phyloP scores from a whole-genome alignment of 257 asterid genomes.

The Marsdenia floribunda region DNA sequence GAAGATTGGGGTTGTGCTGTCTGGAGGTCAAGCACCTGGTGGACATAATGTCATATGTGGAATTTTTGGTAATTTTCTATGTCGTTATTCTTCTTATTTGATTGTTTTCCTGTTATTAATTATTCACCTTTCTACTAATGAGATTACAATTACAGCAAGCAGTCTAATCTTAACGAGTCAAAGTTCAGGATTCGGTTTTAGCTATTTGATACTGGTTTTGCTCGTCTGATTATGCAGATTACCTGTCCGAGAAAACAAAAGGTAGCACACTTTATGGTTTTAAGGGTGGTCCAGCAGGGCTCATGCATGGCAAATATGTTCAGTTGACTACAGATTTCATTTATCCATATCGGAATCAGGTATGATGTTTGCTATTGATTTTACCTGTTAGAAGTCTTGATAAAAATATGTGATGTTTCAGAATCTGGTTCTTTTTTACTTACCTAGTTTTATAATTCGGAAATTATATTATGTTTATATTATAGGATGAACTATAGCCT shows the following conservation, averaged over 20 bases:
- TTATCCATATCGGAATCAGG: slow-evolving; percentile 94
- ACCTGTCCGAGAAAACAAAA: slow-evolving; percentile 65
- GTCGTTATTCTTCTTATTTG: background rate
- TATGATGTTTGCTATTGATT: slow-evolving; percentile 13
- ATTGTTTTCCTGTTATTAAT: too few species aligned
- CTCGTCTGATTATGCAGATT: slow-evolving; percentile 42
- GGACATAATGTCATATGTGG: slow-evolving; percentile 96
- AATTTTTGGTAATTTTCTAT: slow-evolving; percentile 49
- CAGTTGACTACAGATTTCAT: slow-evolving; percentile 68
- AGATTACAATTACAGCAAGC: background rate
- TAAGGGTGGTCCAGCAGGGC: slow-evolving; percentile 93
- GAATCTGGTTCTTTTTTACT: background rate
- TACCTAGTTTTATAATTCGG: background rate
- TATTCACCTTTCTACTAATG: background rate
- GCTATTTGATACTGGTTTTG: background rate
- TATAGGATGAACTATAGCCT: background rate
- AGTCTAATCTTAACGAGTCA: background rate
- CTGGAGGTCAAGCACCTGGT: slow-evolving; percentile 99
- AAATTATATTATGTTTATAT: background rate
- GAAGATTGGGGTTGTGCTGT: slow-evolving; percentile 82
- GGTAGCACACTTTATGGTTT: slow-evolving; percentile 90
- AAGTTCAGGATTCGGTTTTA: background rate
- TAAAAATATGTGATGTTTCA: background rate
- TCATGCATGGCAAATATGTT: slow-evolving; percentile 81
- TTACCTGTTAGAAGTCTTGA: background rate